Evolutionary conservation across 257 asterid genomes (phyloP).

Genomic region (Fraxinus americana): DNA sequence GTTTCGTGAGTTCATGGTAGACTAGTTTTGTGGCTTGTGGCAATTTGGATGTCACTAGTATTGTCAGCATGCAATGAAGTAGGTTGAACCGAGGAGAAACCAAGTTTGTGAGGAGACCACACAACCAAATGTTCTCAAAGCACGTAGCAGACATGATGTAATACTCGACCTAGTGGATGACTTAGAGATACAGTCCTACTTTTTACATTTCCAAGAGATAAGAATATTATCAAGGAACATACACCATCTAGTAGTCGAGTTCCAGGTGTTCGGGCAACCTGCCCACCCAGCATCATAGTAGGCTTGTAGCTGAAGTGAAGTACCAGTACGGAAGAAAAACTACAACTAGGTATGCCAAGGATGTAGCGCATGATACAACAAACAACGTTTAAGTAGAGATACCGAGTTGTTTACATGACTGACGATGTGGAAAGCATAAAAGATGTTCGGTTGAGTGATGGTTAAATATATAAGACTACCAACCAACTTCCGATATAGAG

Average conservation of each 20-base stretch:
- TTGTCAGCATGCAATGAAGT: neutral
- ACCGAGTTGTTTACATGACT: neutral
- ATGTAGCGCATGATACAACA: neutral
- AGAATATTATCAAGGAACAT: neutral
- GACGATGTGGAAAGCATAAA: neutral
- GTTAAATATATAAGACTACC: neutral
- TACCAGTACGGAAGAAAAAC: neutral
- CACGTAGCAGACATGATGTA: neutral
- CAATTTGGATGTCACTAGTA: neutral
- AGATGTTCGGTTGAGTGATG: neutral
- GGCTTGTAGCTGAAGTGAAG: neutral
- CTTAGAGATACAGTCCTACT: neutral
- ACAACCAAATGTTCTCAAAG: neutral
- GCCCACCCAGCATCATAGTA: neutral
- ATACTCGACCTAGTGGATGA: neutral
- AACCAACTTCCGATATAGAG: neutral
- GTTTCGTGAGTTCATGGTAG: neutral
- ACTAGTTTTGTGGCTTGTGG: neutral
- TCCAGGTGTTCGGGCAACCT: neutral
- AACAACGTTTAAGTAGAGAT: neutral
- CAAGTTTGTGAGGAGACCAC: neutral
- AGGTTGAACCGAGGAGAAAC: neutral
- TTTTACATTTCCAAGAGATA: neutral
- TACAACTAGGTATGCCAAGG: neutral
- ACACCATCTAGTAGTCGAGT: neutral